Base-by-base conservation (phyloP, 345 rosid species). In the Bretschneidera sinensis region DNA sequence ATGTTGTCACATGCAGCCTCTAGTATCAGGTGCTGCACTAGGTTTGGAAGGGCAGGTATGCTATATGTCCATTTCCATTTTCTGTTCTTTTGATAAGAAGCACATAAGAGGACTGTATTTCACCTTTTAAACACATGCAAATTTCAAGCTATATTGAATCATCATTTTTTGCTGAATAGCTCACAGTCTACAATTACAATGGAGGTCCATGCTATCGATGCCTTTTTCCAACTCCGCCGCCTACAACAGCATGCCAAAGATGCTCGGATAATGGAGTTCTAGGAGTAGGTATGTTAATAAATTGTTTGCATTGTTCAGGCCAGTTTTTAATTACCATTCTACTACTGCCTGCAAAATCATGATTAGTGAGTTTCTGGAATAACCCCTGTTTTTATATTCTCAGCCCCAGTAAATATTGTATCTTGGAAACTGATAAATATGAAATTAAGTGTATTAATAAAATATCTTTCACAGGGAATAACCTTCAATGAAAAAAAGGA, bases 21-120 rank as follows among this genome's bases (percentile, higher is more conserved):
- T 94, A 66, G 99, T 89, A 31, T 94, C 99, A 0, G 99, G 99
- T 24, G 99, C 99, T 76, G 99, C 97, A 9, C 67, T 94, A 57
- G 99, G 99, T 61, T 68, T 87, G 74, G 97, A 94, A 51, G 99
- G 99, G 55, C 99, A 92, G 95, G 98, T 89, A 80, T 54, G 31
- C 15, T 18, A 3, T 61, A 24, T 59, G 47, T 48, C 35, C 21
- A 25, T 25, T 1, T 6, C 28, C 28, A 8, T 57, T 24, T 17
- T 55, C 45, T 2, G 8, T 9, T 54, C 25, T 24, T 47, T 28
- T 22, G 34, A 24, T 4, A 39, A 39, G 45, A 39, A 39, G 16
- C 4, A 14, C 10, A 39, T 28, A n/a, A n/a, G 6, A 4, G 35
- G 45, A 1, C n/a, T n/a, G n/a, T n/a, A n/a, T n/a, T n/a, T n/a